Base-by-base conservation (phyloP, 2,329 filamentous ascomycete genomes). In the Penicillium decumbens region DNA sequence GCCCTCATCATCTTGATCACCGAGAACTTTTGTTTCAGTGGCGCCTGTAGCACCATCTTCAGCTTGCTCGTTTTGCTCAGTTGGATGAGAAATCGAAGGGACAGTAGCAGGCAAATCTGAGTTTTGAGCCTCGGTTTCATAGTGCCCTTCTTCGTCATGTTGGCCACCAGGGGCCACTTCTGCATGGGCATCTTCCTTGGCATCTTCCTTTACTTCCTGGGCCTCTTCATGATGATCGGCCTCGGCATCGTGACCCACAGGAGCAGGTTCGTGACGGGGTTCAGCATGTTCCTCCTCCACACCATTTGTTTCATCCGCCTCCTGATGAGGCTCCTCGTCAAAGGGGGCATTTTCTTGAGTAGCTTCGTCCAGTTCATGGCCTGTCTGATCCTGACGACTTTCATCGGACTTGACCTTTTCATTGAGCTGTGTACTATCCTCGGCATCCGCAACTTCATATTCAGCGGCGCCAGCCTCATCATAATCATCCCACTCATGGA, bases 401-500 rank as follows among this genome's bases (percentile, higher is more conserved):
- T 52, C 54, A 13, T 59, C 50, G 23, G 63, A 55, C 28, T 55
- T 42, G 9, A 29, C 49, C 6, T 55, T 47, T 33, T 58, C 49
- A 41, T 62, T 29, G n/a, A 10, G 8, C n/a, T 42, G 25, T 4
- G n/a, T 49, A 37, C 53, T 25, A 12, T 56, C 45, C 12, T 58
- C 51, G 7, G 48, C 41, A 23, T 47, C 38, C 10, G 50, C 45
- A 37, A 59, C 45, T 20, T 65, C 39, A 6, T 60, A 59, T 15
- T 53, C 56, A 9, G 53, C 57, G 29, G 35, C 46, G 50, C 33
- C 75, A n/a, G 68, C 73, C 49, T 80, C 77, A 23, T 76, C 75
- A 58, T 78, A 80, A 51, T 77, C 75, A 57, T 65, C 66, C 68
- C 68, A 72, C 5, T 56, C 48, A 32, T 66, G 62, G 41, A 82